These are phyloP conservation scores for Scheffersomyces ergatensis DNA, from an alignment of 805 yeast species.

Conservation along the genomic window DNA sequence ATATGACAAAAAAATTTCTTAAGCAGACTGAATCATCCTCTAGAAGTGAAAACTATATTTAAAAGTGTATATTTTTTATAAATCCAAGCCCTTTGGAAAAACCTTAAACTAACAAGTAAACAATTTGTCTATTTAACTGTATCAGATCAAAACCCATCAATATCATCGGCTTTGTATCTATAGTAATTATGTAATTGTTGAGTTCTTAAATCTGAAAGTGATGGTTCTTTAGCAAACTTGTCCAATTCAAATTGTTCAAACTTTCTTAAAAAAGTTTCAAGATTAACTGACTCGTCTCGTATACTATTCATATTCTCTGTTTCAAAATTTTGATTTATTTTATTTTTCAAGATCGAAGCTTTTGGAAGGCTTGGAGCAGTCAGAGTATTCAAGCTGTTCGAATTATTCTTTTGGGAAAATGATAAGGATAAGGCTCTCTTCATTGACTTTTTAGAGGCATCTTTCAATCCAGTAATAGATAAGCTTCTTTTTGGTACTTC, in stretches of 20 bases:
- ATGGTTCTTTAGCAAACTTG: conserved; percentile 11
- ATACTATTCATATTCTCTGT: conserved; percentile 15
- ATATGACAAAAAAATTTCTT: no score
- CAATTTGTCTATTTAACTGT: no score
- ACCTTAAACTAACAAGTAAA: no score
- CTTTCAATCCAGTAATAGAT: not conserved
- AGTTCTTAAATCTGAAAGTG: conserved; percentile 7
- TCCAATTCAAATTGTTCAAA: conserved; percentile 14
- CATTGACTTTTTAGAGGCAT: not conserved
- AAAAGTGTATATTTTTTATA: no score
- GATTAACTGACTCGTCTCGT: conserved; percentile 12
- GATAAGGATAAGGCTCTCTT: conserved; percentile 2
- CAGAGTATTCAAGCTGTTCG: not conserved
- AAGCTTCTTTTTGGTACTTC: not conserved
- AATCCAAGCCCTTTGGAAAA: no score
- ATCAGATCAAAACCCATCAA: no score
- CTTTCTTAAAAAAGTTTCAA: conserved; percentile 15
- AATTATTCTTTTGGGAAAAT: not conserved
- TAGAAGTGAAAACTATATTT: no score
- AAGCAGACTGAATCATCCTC: no score
- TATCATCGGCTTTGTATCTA: not conserved
- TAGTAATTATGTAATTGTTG: conserved; percentile 17
- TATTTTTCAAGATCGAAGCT: conserved; percentile 25
- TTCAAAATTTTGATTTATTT: conserved; percentile 20
- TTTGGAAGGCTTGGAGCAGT: not conserved